A percentile compares a stretch with the other conserved stretches of the same genome.
phyloP scores from a whole-genome alignment of 2,329 filamentous ascomycete species.

The Teratosphaeria viscida region DNA sequence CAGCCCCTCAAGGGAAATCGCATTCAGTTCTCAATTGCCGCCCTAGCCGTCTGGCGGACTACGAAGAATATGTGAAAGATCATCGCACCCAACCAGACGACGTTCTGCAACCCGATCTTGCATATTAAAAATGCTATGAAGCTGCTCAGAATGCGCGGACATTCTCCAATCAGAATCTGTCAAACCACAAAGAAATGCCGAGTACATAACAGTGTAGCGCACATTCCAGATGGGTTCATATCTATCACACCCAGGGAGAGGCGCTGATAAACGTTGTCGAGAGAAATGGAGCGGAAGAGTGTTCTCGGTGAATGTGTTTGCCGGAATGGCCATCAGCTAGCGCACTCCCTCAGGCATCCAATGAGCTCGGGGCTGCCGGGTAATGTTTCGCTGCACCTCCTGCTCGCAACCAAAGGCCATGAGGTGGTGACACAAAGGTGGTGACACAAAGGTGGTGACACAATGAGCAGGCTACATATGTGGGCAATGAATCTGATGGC shows the following conservation, averaged over 20 bases:
- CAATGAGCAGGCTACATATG: no score
- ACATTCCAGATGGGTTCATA: neutral
- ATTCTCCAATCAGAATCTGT: no score
- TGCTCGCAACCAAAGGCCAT: no score
- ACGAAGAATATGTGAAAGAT: constrained; percentile 23
- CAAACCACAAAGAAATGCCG: no score
- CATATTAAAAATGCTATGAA: constrained; percentile 19
- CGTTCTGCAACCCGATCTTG: constrained; percentile 11
- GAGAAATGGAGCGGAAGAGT: neutral
- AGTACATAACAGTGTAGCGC: no score
- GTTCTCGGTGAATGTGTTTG: neutral
- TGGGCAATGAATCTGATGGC: no score
- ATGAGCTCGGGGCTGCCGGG: neutral
- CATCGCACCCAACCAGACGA: constrained; percentile 20
- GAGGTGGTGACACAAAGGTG: no score
- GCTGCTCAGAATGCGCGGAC: no score
- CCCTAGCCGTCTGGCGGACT: constrained; percentile 22
- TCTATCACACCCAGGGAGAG: neutral
- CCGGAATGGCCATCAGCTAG: neutral
- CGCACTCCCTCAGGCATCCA: neutral
- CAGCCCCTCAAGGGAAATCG: constrained; percentile 21
- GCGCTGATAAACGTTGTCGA: neutral
- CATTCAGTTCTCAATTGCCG: constrained; percentile 10
- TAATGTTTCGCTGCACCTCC: neutral
- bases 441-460: no score